Conservation (phyloP, 768 basidiomycete genomes). For the Glaciozyma antarctica region DNA sequence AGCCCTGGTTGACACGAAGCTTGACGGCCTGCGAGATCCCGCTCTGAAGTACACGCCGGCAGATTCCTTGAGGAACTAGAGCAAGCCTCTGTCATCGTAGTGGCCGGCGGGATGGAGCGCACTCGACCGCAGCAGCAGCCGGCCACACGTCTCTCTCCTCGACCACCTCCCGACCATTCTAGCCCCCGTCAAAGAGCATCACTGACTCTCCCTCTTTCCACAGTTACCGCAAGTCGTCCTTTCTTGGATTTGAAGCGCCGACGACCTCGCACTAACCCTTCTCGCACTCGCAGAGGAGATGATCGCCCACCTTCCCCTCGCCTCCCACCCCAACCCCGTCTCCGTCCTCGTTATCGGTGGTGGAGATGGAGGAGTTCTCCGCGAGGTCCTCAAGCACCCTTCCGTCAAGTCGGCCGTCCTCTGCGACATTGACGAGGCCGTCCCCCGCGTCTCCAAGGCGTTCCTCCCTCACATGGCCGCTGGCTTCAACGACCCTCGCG, state of each 20-base stretch:
- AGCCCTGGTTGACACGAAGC: too few relatives aligned
- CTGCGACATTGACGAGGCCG: conserved; percentile 98
- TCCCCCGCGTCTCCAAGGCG: conserved; percentile 83
- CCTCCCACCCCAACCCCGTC: conserved; percentile 90
- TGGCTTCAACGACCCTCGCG: conserved; percentile 67
- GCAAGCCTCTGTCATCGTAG: too few relatives aligned
- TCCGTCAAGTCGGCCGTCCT: conserved; percentile 84
- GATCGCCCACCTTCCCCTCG: conserved; percentile 94
- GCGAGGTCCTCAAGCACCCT: conserved; percentile 90
- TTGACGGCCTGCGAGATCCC: too few relatives aligned
- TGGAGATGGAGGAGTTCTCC: conserved; percentile 94
- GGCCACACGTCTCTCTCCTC: too few relatives aligned
- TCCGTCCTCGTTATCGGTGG: conserved; percentile 95
- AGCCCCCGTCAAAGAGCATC: background rate
- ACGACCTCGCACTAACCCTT: conserved; percentile 35
- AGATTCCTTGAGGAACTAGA: too few relatives aligned
- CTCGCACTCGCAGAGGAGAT: conserved; percentile 55
- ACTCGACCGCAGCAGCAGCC: too few relatives aligned
- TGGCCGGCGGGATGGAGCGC: too few relatives aligned
- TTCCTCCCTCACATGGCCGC: conserved; percentile 90
- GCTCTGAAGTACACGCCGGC: too few relatives aligned
- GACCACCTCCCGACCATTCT: background rate
- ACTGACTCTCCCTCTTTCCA: background rate
- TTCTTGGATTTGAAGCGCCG: background rate
- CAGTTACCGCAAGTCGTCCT: conserved; percentile 50